phyloP scores from a whole-genome alignment of 192 early-diverging fungal species.

The Backusella tuberculispora region DNA sequence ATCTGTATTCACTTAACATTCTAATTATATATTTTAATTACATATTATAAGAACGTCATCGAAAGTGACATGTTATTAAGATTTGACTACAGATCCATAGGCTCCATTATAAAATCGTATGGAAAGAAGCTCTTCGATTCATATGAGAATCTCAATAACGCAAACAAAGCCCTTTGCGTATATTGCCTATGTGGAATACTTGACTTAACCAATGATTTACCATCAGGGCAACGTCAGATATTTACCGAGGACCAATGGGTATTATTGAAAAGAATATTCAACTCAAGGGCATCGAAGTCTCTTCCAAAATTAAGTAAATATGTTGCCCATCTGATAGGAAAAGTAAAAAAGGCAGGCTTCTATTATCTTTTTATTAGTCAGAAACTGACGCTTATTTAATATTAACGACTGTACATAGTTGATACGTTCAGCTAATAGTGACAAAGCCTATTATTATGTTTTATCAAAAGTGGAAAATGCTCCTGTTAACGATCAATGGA shows the following conservation, averaged over 20 bases:
- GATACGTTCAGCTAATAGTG: no score
- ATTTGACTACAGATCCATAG: neutral
- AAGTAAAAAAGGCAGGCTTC: no score
- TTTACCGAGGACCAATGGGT: constrained; percentile 4
- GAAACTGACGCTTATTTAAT: no score
- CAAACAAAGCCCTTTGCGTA: neutral
- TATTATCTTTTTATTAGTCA: no score
- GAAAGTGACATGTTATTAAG: constrained; percentile 8
- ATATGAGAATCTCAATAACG: neutral
- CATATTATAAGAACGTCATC: constrained; percentile 9
- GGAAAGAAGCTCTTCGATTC: neutral
- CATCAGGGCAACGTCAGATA: neutral
- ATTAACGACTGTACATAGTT: no score
- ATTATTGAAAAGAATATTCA: constrained; percentile 3
- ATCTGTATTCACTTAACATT: constrained; percentile 8
- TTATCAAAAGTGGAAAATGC: no score
- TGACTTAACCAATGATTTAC: constrained; percentile 5
- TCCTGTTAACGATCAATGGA: no score
- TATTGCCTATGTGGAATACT: constrained; percentile 6
- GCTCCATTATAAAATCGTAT: neutral
- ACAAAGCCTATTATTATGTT: no score
- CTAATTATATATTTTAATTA: constrained; percentile 12
- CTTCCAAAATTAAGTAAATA: no score
- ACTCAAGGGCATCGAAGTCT: neutral
- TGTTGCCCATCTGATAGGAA: no score